Base-by-base conservation (phyloP, 176 grass and related monocot species). In the Oryza coarctata region DNA sequence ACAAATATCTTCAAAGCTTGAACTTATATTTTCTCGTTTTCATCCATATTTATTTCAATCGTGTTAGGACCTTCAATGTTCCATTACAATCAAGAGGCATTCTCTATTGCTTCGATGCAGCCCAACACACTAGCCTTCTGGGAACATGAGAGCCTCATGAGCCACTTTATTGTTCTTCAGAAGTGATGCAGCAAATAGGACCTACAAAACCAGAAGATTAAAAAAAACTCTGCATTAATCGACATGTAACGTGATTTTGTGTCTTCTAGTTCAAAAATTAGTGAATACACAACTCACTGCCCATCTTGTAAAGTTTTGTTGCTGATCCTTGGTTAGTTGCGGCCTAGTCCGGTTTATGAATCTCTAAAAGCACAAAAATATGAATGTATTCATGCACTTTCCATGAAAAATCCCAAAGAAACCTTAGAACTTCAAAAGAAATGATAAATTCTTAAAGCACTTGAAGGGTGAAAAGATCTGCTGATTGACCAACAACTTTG, bases 301-400 rank as follows among this genome's bases (percentile, higher is more conserved):
- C 92, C 95, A 98, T 93, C 95, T 90, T 58, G 95, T 98, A 81
- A 98, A 92, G 82, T 94, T 98, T 58, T 94, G 86, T 71, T 98
- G 95, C 76, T 98, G 92, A 14, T 94, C 90, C 78, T 94, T 94
- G 67, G 84, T 89, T 58, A 94, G 57, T 31, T 74, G 88, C 1
- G 92, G 92, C 64, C 89, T 98, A 69, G 78, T 88, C 70, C 95
- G 88, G 70, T 98, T 98, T 88, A 98, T 45, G 66, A 98, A 94
- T 57, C 95, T 95, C 92, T 98, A 63, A 0, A 79, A 44, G 66
- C 23, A 73, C 68, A 49, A 7, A 85, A 60, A 80, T 0, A 35
- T 1, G 17, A 3, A 11, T 15, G 27, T 74, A 3, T 47, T 79
- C 80, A 80, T 81, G 23, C 12, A 36, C 9, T 67, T 55, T 58